phyloP scores from a whole-genome alignment of 495 filamentous ascomycete genomes.

The Staphylotrichum longicolle region DNA sequence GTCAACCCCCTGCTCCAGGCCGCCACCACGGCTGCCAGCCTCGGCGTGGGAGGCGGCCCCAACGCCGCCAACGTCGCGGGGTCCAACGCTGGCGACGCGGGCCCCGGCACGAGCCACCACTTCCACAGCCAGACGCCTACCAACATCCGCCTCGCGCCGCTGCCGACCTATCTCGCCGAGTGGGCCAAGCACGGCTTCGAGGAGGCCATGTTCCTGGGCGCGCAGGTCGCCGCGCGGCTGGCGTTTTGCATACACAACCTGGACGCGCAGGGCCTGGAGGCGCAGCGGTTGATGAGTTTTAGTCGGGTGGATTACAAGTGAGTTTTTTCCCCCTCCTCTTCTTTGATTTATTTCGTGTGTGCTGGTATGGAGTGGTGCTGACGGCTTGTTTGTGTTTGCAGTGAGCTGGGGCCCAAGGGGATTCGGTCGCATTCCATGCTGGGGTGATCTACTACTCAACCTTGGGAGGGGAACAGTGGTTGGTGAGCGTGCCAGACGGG shows the following conservation, averaged over 20 bases:
- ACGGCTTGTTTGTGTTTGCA: slow-evolving; percentile 14
- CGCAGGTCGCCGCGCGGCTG: slow-evolving; percentile 73
- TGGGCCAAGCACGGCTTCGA: slow-evolving; percentile 85
- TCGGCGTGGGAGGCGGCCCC: slow-evolving; percentile 47
- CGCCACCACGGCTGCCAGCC: slow-evolving; percentile 71
- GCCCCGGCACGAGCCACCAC: slow-evolving; percentile 51
- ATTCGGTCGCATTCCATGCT: slow-evolving; percentile 46
- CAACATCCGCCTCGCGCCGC: slow-evolving; percentile 71
- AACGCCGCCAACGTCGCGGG: slow-evolving; percentile 15
- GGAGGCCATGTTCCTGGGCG: slow-evolving; percentile 76
- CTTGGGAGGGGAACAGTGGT: background rate
- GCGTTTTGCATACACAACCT: slow-evolving; percentile 58
- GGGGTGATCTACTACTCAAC: slow-evolving; percentile 14
- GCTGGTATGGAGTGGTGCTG: background rate
- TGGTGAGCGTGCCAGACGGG: background rate
- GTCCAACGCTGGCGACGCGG: slow-evolving; percentile 39
- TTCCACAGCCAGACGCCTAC: slow-evolving; percentile 88
- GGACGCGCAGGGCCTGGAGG: slow-evolving; percentile 41
- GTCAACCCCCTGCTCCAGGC: slow-evolving; percentile 93
- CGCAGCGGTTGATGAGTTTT: slow-evolving; percentile 45
- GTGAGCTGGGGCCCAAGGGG: slow-evolving; percentile 45
- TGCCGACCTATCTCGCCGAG: slow-evolving; percentile 87
- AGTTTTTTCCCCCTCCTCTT: slow-evolving; percentile 26
- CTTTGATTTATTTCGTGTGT: background rate
- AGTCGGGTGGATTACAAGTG: slow-evolving; percentile 51